Evolutionary conservation across 2,329 filamentous ascomycete genomes (phyloP), one percentile per base, ranked within the genome.

Genomic region (Fusarium succisae): DNA sequence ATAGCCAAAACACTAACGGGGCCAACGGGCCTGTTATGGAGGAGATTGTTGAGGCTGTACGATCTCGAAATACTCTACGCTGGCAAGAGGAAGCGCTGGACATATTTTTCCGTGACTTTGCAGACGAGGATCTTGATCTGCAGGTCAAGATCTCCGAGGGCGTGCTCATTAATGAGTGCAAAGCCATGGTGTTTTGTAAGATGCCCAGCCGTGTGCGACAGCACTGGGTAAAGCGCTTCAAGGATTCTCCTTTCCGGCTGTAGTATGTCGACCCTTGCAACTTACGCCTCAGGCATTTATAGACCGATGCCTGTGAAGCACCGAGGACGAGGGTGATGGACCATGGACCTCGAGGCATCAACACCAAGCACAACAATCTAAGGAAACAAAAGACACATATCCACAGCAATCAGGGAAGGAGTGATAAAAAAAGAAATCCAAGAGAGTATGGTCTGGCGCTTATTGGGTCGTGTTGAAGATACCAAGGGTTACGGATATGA

Each of bases 171-270:
- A 87, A 90, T 72, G 87, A 90, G 71, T 87, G 87, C 77, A 90
- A 89, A 77, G 89, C 89, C 37, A 87, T 90, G 84, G 85, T 90
- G 47, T 91, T 90, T 72, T 89, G 88, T 82, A 90, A 90, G 81
- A 90, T 90, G 87, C 86, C 88, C 0, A 80, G 83, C 6, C 78
- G 80, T 17, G 79, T 91, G 69, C 83, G 88, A 54, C 83, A 85
- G 68, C 88, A 90, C 74, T 91, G 89, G 89, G 86, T 91, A 5
- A 86, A 84, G 75, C 81, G 86, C 62, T 80, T 89, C 62, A 80
- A 87, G 32, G 88, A 89, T 72, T 37, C 63, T 11, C 66, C 69
- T 14, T 59, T 74, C 45, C 62, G 61, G 38, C 32, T 54, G 47
- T 75, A 65, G 54, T n/a, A 50, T 47, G 13, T 43, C 37, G 37